Percentiles rank a stretch among this genome's conserved stretches.
Evolutionary conservation across 2,329 filamentous ascomycete species (phyloP).

Genomic region (Neonectria hederae): DNA sequence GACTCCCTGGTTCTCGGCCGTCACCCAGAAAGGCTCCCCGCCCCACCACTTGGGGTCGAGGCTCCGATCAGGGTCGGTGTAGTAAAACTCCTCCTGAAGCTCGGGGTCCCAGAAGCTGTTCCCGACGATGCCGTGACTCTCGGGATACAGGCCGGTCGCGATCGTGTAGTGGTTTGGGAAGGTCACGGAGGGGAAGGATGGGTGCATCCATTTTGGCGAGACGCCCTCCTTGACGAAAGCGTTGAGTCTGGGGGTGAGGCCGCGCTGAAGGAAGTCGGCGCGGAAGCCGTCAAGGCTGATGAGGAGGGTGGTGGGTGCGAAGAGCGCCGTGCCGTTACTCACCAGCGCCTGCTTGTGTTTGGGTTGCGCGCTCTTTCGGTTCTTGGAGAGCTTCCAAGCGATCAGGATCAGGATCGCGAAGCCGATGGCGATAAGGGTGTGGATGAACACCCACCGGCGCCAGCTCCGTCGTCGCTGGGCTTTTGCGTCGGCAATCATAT

Average conservation of each 20-base stretch:
- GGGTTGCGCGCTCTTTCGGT: slow-evolving; percentile 48
- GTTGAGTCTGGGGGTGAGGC: slow-evolving; percentile 83
- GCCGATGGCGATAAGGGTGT: slow-evolving; percentile 60
- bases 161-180: slow-evolving; percentile 97
- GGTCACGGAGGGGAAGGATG: slow-evolving; percentile 94
- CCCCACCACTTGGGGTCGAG: slow-evolving; percentile 93
- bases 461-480: slow-evolving; percentile 61
- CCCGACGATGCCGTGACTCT: slow-evolving; percentile 90
- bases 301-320: slow-evolving; percentile 90
- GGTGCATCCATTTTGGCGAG: slow-evolving; percentile 90
- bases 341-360: slow-evolving; percentile 47
- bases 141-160: slow-evolving; percentile 90
- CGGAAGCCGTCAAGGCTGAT: slow-evolving; percentile 96
- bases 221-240: slow-evolving; percentile 83
- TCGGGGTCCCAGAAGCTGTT: slow-evolving; percentile 94
- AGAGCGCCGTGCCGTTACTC: slow-evolving; percentile 88
- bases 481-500: slow-evolving; percentile 59
- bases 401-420: slow-evolving; percentile 66
- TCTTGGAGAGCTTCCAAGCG: slow-evolving; percentile 67
- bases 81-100: slow-evolving; percentile 83
- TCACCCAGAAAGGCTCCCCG: slow-evolving; percentile 93
- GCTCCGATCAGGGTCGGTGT: slow-evolving; percentile 79
- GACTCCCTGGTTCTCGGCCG: slow-evolving; percentile 84
- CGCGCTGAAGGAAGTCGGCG: slow-evolving; percentile 87
- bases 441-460: slow-evolving; percentile 63